These are phyloP conservation scores for Phytophthora lateralis DNA, from an alignment of 352 stramenopile species.

Conservation along the genomic window DNA sequence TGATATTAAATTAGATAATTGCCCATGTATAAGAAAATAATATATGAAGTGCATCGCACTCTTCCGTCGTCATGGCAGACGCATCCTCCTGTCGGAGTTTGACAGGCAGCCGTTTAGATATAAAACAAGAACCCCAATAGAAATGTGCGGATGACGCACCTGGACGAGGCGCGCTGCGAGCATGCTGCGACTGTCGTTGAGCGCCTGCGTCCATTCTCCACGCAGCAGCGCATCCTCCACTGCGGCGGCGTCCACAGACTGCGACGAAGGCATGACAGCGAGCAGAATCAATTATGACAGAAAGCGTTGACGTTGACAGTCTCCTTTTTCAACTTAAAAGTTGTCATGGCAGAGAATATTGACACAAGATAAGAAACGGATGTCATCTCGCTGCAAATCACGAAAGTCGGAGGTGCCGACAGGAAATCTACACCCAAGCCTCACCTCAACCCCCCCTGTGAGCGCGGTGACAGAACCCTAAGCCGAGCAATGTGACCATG, in stretches of 20 bases:
- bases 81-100: constrained; percentile 20
- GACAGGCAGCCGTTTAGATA: background rate
- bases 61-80: constrained; percentile 25
- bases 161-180: constrained; percentile 39
- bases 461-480: too few species aligned
- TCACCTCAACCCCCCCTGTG: too few species aligned
- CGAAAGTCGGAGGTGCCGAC: too few species aligned
- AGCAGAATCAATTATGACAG: background rate
- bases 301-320: constrained; percentile 24
- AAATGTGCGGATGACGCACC: constrained; percentile 13
- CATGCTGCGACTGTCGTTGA: constrained; percentile 52
- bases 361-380: too few species aligned
- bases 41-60: constrained; percentile 15
- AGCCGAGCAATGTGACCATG: too few species aligned
- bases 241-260: constrained; percentile 23
- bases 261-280: constrained; percentile 10
- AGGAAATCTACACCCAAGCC: too few species aligned
- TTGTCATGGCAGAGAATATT: too few species aligned
- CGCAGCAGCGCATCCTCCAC: constrained; percentile 65
- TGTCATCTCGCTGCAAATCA: too few species aligned
- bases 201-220: constrained; percentile 60
- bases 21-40: background rate
- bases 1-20: constrained; percentile 9
- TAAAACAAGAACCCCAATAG: background rate
- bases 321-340: too few species aligned